Evolutionary conservation across 208 protist genomes (phyloP).

Genomic region (Acanthamoeba rhysodes): DNA sequence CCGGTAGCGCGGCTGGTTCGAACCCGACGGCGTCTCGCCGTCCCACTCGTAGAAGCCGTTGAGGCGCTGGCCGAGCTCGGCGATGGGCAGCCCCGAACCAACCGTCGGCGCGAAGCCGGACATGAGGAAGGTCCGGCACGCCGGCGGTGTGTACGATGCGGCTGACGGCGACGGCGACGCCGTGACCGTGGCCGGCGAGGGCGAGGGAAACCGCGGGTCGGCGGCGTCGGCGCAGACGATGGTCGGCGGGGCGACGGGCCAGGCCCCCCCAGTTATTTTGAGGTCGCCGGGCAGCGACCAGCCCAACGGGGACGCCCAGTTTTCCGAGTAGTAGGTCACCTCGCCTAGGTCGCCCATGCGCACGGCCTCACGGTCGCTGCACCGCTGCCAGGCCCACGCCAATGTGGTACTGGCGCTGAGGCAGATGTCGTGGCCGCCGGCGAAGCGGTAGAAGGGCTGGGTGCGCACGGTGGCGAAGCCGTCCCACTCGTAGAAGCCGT

Average conservation of each 20-base stretch:
- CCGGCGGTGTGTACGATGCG: no score
- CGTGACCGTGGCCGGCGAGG: not conserved
- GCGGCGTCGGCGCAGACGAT: not conserved
- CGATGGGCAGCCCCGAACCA: no score
- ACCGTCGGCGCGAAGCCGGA: no score
- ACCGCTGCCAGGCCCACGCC: not conserved
- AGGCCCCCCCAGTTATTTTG: not conserved
- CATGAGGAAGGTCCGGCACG: no score
- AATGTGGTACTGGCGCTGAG: not conserved
- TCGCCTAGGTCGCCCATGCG: not conserved
- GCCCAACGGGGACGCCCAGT: not conserved
- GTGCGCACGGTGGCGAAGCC: not conserved
- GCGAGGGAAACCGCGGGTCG: not conserved
- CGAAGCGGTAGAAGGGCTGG: not conserved
- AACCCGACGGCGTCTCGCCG: not conserved
- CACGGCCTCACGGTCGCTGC: not conserved
- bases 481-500: not conserved
- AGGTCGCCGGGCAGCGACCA: not conserved
- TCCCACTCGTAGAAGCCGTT: not conserved
- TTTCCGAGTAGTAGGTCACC: not conserved
- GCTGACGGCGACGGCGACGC: not conserved
- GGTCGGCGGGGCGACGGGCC: not conserved
- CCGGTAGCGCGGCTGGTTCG: not conserved
- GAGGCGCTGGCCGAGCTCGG: not conserved
- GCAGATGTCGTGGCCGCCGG: not conserved